Evolutionary conservation across 2,329 filamentous ascomycete genomes (phyloP).

Genomic region (Proliferodiscus dingleyae): DNA sequence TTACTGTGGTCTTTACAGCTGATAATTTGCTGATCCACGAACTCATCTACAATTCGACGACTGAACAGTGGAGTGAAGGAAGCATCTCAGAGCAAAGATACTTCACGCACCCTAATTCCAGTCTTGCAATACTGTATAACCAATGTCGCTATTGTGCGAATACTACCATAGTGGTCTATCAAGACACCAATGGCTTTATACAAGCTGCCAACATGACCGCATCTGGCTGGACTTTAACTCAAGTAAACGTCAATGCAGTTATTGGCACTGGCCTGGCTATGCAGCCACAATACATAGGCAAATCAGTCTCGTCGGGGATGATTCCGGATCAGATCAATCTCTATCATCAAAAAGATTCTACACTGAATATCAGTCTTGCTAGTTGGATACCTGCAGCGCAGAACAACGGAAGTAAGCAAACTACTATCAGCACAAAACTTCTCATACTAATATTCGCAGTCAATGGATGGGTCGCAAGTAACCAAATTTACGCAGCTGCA

Average conservation of each 20-base stretch:
- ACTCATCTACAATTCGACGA: too few species aligned
- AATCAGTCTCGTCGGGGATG: not conserved
- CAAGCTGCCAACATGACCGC: not conserved
- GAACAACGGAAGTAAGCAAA: too few species aligned
- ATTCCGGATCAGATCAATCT: not conserved
- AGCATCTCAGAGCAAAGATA: too few species aligned
- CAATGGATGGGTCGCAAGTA: too few species aligned
- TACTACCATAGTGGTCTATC: not conserved
- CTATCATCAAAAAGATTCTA: not conserved
- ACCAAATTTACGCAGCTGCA: too few species aligned
- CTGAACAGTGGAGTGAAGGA: too few species aligned
- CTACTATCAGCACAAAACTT: too few species aligned
- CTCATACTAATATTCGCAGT: too few species aligned
- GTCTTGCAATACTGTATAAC: not conserved
- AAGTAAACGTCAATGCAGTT: not conserved
- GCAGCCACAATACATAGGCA: too few species aligned
- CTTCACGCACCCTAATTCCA: not conserved
- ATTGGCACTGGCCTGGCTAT: too few species aligned
- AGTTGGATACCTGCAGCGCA: not conserved
- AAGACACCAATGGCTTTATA: not conserved
- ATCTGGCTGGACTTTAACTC: not conserved
- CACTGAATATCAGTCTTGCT: not conserved
- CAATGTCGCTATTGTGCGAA: not conserved
- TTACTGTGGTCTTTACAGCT: too few species aligned
- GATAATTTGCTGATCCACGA: too few species aligned